Percentiles rank a stretch among this genome's conserved stretches.
phyloP scores from a whole-genome alignment of 331 rosid genomes.

The Ulmus americana region DNA sequence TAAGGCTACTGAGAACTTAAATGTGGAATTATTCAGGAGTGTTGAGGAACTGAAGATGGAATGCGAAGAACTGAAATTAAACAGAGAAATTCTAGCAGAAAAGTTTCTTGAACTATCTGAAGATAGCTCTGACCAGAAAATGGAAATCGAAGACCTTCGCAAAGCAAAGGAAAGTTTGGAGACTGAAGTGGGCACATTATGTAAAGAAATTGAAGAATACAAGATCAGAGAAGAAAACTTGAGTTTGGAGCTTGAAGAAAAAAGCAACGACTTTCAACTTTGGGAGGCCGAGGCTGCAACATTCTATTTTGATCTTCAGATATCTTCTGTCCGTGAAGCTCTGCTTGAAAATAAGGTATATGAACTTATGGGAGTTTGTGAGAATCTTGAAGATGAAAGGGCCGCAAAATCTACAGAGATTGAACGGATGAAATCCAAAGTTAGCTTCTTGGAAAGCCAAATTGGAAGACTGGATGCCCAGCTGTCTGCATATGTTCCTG shows the following conservation, averaged over 20 bases:
- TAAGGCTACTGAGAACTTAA: conserved; percentile 34
- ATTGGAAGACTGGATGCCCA: conserved; percentile 47
- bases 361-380: conserved; percentile 62
- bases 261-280: conserved; percentile 57
- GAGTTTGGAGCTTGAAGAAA: conserved; percentile 57
- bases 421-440: conserved; percentile 49
- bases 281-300: conserved; percentile 83
- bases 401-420: conserved; percentile 47
- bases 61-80: conserved; percentile 40
- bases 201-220: conserved; percentile 49
- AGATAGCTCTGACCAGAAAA: conserved; percentile 38
- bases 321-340: conserved; percentile 60
- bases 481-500: conserved; percentile 64
- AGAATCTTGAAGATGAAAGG: conserved; percentile 58
- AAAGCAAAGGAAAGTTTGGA: conserved; percentile 43
- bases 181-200: conserved; percentile 40
- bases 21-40: conserved; percentile 36
- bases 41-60: conserved; percentile 58
- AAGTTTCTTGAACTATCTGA: conserved; percentile 52
- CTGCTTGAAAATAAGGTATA: conserved; percentile 62
- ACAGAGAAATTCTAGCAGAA: conserved; percentile 36
- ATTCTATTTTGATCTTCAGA: conserved; percentile 73
- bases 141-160: conserved; percentile 50
- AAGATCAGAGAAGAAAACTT: conserved; percentile 55
- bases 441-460: conserved; percentile 51